Conservation (phyloP, 2,329 filamentous ascomycete genomes). For the Cladosporium colombiae region DNA sequence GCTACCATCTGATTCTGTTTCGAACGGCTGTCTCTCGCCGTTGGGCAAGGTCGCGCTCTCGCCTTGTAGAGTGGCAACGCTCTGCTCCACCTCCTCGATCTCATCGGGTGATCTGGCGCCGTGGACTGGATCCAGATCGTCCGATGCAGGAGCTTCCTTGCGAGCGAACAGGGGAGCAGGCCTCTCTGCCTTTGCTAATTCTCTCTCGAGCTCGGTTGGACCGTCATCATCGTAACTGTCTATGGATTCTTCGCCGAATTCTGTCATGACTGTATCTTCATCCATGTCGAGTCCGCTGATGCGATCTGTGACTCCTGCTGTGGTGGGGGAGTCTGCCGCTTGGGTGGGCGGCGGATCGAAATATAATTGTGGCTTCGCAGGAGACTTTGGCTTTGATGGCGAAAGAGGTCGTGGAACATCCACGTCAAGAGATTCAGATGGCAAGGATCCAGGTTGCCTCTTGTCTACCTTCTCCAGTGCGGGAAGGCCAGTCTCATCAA, state of each 20-base stretch:
- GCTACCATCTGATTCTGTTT: conserved; percentile 60
- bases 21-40: conserved; percentile 46
- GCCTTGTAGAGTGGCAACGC: conserved; percentile 36
- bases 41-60: conserved; percentile 25
- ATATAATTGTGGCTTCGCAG: conserved; percentile 25
- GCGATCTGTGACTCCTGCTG: conserved; percentile 56
- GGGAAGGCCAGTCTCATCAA: conserved; percentile 33
- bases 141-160: conserved; percentile 23
- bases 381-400: conserved; percentile 31
- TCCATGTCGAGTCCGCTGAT: conserved; percentile 61
- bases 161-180: conserved; percentile 66
- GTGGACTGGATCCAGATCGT: conserved; percentile 20
- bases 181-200: conserved; percentile 53
- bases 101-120: conserved; percentile 24
- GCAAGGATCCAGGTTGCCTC: conserved; percentile 24
- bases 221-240: conserved; percentile 35
- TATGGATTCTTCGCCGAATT: conserved; percentile 35
- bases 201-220: conserved; percentile 35
- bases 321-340: conserved; percentile 51
- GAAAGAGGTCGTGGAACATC: conserved; percentile 35
- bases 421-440: conserved; percentile 21
- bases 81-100: conserved; percentile 30
- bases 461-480: conserved; percentile 34
- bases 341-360: conserved; percentile 34
- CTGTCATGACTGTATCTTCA: conserved; percentile 55